Evolutionary conservation across 257 asterid genomes (phyloP), one percentile per base, ranked within the genome.

Genomic region (Solanum virginianum): DNA sequence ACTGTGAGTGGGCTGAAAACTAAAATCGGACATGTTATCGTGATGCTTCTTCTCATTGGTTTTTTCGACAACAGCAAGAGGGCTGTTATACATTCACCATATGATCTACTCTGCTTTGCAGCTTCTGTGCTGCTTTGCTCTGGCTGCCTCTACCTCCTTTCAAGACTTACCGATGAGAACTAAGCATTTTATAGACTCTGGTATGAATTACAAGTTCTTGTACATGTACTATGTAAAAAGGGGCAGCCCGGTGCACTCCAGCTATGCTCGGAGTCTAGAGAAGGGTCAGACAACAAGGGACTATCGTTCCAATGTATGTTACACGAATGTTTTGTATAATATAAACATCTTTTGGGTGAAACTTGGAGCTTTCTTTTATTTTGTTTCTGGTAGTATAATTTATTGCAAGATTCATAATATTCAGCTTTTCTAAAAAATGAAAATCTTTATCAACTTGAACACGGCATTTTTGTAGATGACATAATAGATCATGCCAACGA

Each of bases 11-110:
- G 92, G 92, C 93, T 96, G 87, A 96, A 96, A 86, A 96, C 98
- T 0, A 96, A 94, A 83, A 91, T 94, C 10, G 99, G 99, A 0
- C 99, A 96, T 71, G 99, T 96, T 7, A 94, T 96, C 24, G 99
- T 96, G 88, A 96, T 96, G 99, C 97, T 96, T 63, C 93, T 96
- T 81, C 97, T 94, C 60, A 94, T 96, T 9, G 98, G 98, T 29
- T 91, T 96, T 89, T 93, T 94, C 77, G 98, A 96, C 87, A 96
- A 96, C 91, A 94, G 97, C 83, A 96, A 94, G 90, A 94, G 89
- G 89, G 98, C 98, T 2, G 86, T 86, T 60, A 94, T 94, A 85
- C 89, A 88, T 22, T 72, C 99, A 5, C 94, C 99, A 13, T 20
- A 88, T 15, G 99, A 96, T 90, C 92, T 96, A 84, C 98, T 96